A percentile compares a stretch with the other conserved stretches of the same genome.
phyloP scores from a whole-genome alignment of 192 early-diverging fungal genomes.

The Linnemannia exigua region DNA sequence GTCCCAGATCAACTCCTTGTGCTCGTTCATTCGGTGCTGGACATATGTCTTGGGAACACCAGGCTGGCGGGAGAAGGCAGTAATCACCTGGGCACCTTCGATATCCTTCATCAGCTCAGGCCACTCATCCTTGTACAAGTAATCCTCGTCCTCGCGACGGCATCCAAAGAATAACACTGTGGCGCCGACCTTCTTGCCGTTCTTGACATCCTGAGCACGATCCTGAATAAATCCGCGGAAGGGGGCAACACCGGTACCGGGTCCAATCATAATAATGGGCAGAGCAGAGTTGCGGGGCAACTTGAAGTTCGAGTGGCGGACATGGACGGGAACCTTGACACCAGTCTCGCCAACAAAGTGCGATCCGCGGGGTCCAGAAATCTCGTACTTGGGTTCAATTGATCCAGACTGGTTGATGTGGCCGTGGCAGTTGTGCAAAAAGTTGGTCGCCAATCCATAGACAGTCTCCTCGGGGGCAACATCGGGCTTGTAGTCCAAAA shows the following conservation, averaged over 20 bases:
- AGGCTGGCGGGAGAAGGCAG: slow-evolving; percentile 91
- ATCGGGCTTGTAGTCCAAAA: slow-evolving; percentile 83
- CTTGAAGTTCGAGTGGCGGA: slow-evolving; percentile 91
- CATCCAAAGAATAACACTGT: slow-evolving; percentile 97
- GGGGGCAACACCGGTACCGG: slow-evolving; percentile 99
- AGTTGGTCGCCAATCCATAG: slow-evolving; percentile 92
- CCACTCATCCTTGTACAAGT: slow-evolving; percentile 91
- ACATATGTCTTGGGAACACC: slow-evolving; percentile 92
- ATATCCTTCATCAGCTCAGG: slow-evolving; percentile 73
- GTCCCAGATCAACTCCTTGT: slow-evolving; percentile 85
- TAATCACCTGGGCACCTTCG: slow-evolving; percentile 78
- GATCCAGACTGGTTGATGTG: slow-evolving; percentile 49
- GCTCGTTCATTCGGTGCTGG: slow-evolving; percentile 87
- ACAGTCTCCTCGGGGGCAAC: slow-evolving; percentile 64
- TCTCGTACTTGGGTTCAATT: slow-evolving; percentile 56
- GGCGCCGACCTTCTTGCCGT: slow-evolving; percentile 80
- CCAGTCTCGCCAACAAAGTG: slow-evolving; percentile 50
- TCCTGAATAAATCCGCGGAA: slow-evolving; percentile 98
- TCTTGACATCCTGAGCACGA: slow-evolving; percentile 74
- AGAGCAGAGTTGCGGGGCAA: slow-evolving; percentile 83
- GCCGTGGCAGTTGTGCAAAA: slow-evolving; percentile 79
- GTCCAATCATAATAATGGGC: slow-evolving; percentile 98
- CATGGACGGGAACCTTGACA: slow-evolving; percentile 85
- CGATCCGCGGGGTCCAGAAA: slow-evolving; percentile 60
- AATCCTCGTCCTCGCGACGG: slow-evolving; percentile 88